A percentile compares a stretch with the other conserved stretches of the same genome.
These are phyloP conservation scores for Lachancea thermotolerans DNA, from an alignment of 805 yeast species.

Conservation along the genomic window DNA sequence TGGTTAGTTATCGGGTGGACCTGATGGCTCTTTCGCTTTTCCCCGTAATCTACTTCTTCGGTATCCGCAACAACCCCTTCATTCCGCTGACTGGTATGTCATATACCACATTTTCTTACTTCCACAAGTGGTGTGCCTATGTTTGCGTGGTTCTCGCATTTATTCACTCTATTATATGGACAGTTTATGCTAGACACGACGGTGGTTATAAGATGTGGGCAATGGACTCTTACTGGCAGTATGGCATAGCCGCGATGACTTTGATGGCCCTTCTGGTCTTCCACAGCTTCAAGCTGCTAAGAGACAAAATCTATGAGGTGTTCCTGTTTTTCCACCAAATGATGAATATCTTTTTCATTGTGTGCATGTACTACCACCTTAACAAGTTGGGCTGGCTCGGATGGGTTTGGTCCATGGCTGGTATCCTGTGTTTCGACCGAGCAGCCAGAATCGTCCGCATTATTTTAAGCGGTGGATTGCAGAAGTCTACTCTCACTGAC, in stretches of 20 bases:
- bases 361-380: slow-evolving; percentile 55
- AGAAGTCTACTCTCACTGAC: slow-evolving; percentile 20
- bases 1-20: slow-evolving; percentile 51
- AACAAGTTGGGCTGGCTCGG: slow-evolving; percentile 45
- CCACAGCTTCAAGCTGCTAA: slow-evolving; percentile 45
- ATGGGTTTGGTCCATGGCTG: slow-evolving; percentile 40
- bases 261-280: slow-evolving; percentile 38
- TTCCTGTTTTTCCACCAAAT: slow-evolving; percentile 54
- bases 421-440: slow-evolving; percentile 48
- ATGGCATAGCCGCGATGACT: slow-evolving; percentile 44
- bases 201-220: slow-evolving; percentile 39
- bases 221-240: slow-evolving; percentile 39
- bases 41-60: slow-evolving; percentile 57
- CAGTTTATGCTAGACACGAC: slow-evolving; percentile 37
- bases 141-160: slow-evolving; percentile 42
- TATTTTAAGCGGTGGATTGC: slow-evolving; percentile 24
- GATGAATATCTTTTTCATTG: slow-evolving; percentile 46
- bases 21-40: slow-evolving; percentile 44
- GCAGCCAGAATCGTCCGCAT: slow-evolving; percentile 38
- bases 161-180: slow-evolving; percentile 54
- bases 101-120: slow-evolving; percentile 49
- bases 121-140: slow-evolving; percentile 64
- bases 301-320: slow-evolving; percentile 51
- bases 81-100: slow-evolving; percentile 56
- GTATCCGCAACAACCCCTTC: slow-evolving; percentile 68